Base-by-base conservation (phyloP, 2,329 filamentous ascomycete species). In the Diaporthe aspalathi region DNA sequence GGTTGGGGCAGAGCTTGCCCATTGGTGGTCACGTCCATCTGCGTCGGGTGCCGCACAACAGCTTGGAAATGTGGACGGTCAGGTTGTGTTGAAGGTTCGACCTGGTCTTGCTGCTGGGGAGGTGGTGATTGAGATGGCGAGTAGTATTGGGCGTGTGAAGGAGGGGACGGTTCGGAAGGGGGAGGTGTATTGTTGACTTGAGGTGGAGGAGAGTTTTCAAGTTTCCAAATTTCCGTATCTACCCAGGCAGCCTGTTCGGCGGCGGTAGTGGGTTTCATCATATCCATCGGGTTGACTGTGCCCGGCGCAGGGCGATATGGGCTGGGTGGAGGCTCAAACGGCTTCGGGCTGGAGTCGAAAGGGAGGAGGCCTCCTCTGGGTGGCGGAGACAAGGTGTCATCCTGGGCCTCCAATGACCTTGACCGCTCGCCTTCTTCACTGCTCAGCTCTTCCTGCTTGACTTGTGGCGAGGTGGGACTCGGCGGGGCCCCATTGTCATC, bases 271-370 rank as follows among this genome's bases (percentile, higher is more conserved):
- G 81, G 81, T 6, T 82, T 84, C 86, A 87, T 87, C 38, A 88
- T 84, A 62, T 87, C 84, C 83, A 87, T 87, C 0, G 86, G 86
- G 50, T 87, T 88, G 12, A 86, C 85, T 5, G 85, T 88, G 43
- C 84, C 84, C 3, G 83, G 82, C 1, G 82, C 80, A 45, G 84
- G 79, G 60, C 80, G 74, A 32, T 57, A 73, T 14, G 77, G 77
- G 66, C 77, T 78, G 1, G 74, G 75, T 45, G 76, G 74, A 7
- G 74, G 68, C 63, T 73, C 65, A n/a, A 73, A 74, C 16, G 73
- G 74, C 35, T 76, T 74, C n/a, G 75, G 74, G 68, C 68, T 73
- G 65, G 69, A 40, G 43, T 60, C 67, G 35, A 43, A 29, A 17
- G 52, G 45, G 62, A 17, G 71, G 71, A 72, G 70, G 70, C 70